A percentile compares a stretch with the other conserved stretches of the same genome.
phyloP scores from a whole-genome alignment of 805 yeast species.

The Jamesozyma hellenica region DNA sequence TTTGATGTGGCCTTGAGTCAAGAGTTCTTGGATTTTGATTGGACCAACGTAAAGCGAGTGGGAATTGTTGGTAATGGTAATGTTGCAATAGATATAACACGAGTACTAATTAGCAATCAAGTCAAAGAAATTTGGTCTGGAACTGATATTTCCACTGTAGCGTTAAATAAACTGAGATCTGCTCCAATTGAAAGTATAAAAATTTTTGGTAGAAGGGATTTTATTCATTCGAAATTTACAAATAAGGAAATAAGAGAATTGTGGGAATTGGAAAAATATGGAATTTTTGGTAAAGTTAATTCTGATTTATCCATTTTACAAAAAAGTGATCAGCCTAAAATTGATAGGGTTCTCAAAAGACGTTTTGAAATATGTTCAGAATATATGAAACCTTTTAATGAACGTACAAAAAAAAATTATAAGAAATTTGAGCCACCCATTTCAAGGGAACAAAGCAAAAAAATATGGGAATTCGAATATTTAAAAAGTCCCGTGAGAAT shows the following conservation, averaged over 20 bases:
- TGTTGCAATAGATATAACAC: conserved; percentile 85
- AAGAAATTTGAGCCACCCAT: conserved; percentile 9
- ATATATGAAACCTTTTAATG: conserved; percentile 32
- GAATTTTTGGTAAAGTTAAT: conserved; percentile 41
- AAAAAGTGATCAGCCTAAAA: conserved; percentile 5
- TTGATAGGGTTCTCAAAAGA: conserved; percentile 53
- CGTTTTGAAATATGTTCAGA: conserved; percentile 53
- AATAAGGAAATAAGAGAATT: conserved; percentile 87
- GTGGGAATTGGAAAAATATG: conserved; percentile 45
- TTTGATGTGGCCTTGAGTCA: conserved; percentile 39
- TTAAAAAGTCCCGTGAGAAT: conserved; percentile 54
- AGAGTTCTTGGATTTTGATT: conserved; percentile 41
- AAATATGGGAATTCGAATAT: conserved; percentile 62
- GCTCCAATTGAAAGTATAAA: conserved; percentile 55
- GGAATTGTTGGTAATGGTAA: conserved; percentile 93
- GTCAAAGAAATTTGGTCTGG: conserved; percentile 45
- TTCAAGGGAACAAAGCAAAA: conserved; percentile 6
- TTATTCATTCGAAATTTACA: conserved; percentile 78
- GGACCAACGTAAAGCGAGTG: conserved; percentile 52
- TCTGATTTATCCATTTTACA: conserved; percentile 27
- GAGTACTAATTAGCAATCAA: conserved; percentile 50
- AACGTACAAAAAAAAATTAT: conserved; percentile 23
- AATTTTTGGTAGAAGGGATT: conserved; percentile 79
- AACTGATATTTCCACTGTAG: conserved; percentile 66
- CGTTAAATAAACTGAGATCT: conserved; percentile 41